Percentiles rank a stretch among this genome's conserved stretches.
These are phyloP conservation scores for Aspergillus ustus DNA, from an alignment of 2,329 filamentous ascomycete species.

Conservation along the genomic window DNA sequence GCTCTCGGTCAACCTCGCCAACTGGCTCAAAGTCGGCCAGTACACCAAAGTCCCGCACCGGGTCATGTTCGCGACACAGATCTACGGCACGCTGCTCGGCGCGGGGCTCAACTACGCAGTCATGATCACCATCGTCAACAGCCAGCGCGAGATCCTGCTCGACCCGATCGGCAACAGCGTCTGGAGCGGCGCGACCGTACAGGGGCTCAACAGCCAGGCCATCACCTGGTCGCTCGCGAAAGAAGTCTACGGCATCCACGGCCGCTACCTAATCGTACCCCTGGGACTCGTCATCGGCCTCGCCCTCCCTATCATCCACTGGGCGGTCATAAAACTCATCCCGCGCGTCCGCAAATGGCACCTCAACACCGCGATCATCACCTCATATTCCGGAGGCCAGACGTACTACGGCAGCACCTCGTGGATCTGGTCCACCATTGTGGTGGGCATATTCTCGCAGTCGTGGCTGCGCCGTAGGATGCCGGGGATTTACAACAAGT, in stretches of 20 bases:
- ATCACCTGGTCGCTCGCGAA: constrained; percentile 54
- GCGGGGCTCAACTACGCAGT: constrained; percentile 60
- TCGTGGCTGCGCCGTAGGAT: constrained; percentile 13
- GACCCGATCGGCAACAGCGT: constrained; percentile 53
- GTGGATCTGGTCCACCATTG: constrained; percentile 6
- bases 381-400: constrained; percentile 3
- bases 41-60: constrained; percentile 60
- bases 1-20: constrained; percentile 30
- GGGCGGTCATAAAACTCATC: constrained; percentile 28
- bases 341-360: constrained; percentile 19
- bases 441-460: constrained; percentile 10
- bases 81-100: constrained; percentile 61
- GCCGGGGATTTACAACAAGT: constrained; percentile 15
- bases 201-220: constrained; percentile 46
- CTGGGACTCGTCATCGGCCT: constrained; percentile 57
- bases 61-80: constrained; percentile 60
- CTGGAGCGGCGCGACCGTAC: constrained; percentile 60
- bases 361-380: constrained; percentile 15
- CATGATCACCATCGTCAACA: constrained; percentile 59
- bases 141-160: constrained; percentile 54
- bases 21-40: constrained; percentile 27
- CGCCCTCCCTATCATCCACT: constrained; percentile 51
- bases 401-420: constrained; percentile 10
- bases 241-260: constrained; percentile 56
- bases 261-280: constrained; percentile 54